Conservation (phyloP, 2,329 filamentous ascomycete species). For the Graphilbum ipis-grandicollis region DNA sequence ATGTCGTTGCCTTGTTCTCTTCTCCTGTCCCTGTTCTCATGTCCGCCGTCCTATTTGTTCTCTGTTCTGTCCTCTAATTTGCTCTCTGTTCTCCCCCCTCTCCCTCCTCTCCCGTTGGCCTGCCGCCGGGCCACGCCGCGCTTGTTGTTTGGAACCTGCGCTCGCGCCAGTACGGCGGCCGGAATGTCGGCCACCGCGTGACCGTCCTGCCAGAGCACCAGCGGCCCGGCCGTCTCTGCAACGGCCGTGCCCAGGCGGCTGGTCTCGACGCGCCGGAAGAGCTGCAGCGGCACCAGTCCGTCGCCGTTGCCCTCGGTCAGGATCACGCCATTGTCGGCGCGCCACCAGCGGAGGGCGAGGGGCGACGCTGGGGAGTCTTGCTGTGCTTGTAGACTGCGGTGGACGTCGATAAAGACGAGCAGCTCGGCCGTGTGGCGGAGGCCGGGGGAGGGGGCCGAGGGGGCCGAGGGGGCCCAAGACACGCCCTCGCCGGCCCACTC, state of each 20-base stretch:
- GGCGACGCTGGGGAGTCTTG: conserved; percentile 17
- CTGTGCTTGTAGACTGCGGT: conserved; percentile 33
- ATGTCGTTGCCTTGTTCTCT: too few relatives aligned
- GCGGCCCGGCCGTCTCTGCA: conserved; percentile 22
- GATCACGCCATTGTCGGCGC: conserved; percentile 63
- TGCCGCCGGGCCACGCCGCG: neutral
- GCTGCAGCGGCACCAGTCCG: conserved; percentile 45
- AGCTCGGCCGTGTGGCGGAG: conserved; percentile 67
- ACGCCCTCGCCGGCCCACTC: conserved; percentile 20
- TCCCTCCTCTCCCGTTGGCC: neutral
- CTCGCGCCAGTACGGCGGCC: conserved; percentile 26
- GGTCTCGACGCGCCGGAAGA: conserved; percentile 56
- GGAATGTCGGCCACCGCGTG: conserved; percentile 50
- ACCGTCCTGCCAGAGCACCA: conserved; percentile 54
- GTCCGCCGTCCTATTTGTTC: too few relatives aligned
- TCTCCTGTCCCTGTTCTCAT: too few relatives aligned
- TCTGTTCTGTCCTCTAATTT: neutral
- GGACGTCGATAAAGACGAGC: conserved; percentile 60
- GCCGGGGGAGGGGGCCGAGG: conserved; percentile 40
- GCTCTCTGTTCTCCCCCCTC: neutral
- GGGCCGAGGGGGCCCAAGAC: neutral
- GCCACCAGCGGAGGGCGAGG: conserved; percentile 54
- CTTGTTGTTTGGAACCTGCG: conserved; percentile 30
- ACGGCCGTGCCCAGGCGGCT: conserved; percentile 26
- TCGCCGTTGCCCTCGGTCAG: conserved; percentile 42